phyloP scores from a whole-genome alignment of 2,329 filamentous ascomycete species.

The Diaporthe sp. region DNA sequence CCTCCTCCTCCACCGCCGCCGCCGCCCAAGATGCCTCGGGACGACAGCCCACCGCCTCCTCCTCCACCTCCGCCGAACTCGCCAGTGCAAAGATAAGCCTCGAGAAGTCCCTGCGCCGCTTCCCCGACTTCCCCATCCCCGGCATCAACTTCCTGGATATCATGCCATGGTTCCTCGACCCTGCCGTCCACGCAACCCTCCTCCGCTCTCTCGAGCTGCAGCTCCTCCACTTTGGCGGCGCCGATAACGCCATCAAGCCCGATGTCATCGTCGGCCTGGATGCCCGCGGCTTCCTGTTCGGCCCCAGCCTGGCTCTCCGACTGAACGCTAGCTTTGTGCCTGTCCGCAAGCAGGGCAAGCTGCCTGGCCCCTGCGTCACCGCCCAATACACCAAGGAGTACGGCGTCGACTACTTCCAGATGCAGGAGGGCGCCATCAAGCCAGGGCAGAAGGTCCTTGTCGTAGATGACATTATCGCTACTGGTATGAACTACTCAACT shows the following conservation, averaged over 20 bases:
- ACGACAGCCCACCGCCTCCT: constrained; percentile 73
- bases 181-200: constrained; percentile 79
- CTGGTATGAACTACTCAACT: constrained; percentile 73
- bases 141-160: constrained; percentile 99
- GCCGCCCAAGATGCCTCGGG: constrained; percentile 69
- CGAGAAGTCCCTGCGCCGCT: constrained; percentile 82
- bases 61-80: constrained; percentile 75
- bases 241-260: constrained; percentile 67
- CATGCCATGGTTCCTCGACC: constrained; percentile 91
- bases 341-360: constrained; percentile 94
- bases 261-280: constrained; percentile 96
- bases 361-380: constrained; percentile 89
- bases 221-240: constrained; percentile 67
- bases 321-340: constrained; percentile 91
- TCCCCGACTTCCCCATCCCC: constrained; percentile 90
- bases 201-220: constrained; percentile 89
- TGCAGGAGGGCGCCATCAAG: constrained; percentile 89
- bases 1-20: constrained; percentile 50
- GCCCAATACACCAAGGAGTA: constrained; percentile 96
- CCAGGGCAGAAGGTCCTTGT: constrained; percentile 90
- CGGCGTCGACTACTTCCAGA: constrained; percentile 94
- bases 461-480: constrained; percentile 98
- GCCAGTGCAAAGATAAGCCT: constrained; percentile 79
- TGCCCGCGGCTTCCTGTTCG: constrained; percentile 95
- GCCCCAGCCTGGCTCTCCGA: constrained; percentile 86